These are phyloP conservation scores for Saturnispora silvae DNA, from an alignment of 805 yeast genomes.

Conservation along the genomic window DNA sequence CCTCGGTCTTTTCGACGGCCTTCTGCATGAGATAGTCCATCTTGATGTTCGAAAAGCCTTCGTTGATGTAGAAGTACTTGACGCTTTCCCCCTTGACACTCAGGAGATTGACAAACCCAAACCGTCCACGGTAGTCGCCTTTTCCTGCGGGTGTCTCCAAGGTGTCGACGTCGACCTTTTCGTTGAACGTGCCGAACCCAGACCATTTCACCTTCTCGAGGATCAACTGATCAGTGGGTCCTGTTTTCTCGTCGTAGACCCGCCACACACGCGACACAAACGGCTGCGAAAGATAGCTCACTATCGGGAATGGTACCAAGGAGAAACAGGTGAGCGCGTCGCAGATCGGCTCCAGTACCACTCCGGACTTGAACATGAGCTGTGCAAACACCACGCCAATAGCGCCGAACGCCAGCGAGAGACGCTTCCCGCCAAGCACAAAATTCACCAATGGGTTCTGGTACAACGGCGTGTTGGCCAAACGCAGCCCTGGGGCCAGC, in stretches of 20 bases:
- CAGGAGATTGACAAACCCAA: constrained; percentile 41
- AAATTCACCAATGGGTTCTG: constrained; percentile 52
- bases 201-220: constrained; percentile 57
- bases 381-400: constrained; percentile 57
- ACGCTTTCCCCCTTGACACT: constrained; percentile 29
- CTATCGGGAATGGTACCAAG: constrained; percentile 46
- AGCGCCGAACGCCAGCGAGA: constrained; percentile 50
- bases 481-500: constrained; percentile 41
- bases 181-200: constrained; percentile 58
- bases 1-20: background rate
- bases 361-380: constrained; percentile 41
- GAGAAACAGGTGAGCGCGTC: constrained; percentile 31
- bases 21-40: constrained; percentile 40
- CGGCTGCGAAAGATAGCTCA: constrained; percentile 45
- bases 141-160: constrained; percentile 28
- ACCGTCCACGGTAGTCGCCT: constrained; percentile 25
- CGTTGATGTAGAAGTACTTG: constrained; percentile 47
- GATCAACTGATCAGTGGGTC: constrained; percentile 53
- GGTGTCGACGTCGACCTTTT: constrained; percentile 41
- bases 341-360: constrained; percentile 41
- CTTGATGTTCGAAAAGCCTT: constrained; percentile 68
- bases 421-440: constrained; percentile 51
- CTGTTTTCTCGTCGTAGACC: constrained; percentile 53
- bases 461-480: constrained; percentile 54
- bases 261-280: constrained; percentile 67